Evolutionary conservation across 2,329 filamentous ascomycete species (phyloP), one percentile per base, ranked within the genome.

Genomic region (Fusarium dlaminii): DNA sequence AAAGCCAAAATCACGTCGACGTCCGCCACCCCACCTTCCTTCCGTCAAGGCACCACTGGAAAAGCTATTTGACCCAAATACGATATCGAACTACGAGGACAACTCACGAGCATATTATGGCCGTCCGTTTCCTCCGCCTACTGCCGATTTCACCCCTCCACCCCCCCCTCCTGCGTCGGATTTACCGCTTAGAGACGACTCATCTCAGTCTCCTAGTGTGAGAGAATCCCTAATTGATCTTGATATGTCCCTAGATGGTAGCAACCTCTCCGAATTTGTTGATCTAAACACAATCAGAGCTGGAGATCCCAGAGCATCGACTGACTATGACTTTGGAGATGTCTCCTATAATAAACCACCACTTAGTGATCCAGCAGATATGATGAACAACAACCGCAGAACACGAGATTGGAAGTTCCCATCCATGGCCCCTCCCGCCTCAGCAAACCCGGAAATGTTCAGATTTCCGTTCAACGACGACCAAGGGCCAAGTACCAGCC

Each of bases 41-140:
- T 87, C 88, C 2, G 82, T 90, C 69, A 89, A 87, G 71, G 89
- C 85, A 15, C 90, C 90, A 0, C 80, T 92, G 8, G 90, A 92
- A 73, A 91, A 91, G 70, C 83, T 92, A 1, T 92, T 92, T 76
- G 90, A 92, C 66, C 90, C 90, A 10, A 90, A 91, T 77, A 91
- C 90, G 1, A 87, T 90, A 39, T 89, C 89, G 5, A 90, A 87
- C 68, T 92, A 92, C 70, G 87, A 90, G 30, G 90, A 92, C 67
- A 91, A 92, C 70, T 90, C 89, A 24, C 84, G 88, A 36, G 84
- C 84, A 45, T 91, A 91, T 75, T 92, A 92, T 74, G 88, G 88
- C 24, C 83, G 82, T 39, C 81, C 81, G 0, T 82, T 86, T 32
- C 83, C 84, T 5, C 81, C 83, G 1, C 81, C 80, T 4, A 63